Evolutionary conservation across 1,284 basidiomycete species (phyloP), one percentile per base, ranked within the genome.

Genomic region (Cystobasidiaceae sp.): DNA sequence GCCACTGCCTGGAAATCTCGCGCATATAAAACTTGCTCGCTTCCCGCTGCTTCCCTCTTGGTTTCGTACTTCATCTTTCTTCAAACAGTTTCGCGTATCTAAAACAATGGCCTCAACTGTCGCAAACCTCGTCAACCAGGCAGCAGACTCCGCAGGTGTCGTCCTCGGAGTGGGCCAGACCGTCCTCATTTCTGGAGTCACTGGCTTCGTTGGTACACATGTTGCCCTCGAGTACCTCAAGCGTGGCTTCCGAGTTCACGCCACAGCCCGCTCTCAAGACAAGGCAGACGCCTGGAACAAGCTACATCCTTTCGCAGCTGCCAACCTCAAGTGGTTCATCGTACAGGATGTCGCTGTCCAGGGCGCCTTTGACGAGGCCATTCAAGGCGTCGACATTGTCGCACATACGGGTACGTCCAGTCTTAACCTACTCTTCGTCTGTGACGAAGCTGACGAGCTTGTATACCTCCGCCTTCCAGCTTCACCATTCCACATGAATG

Each of bases 341-440:
- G 49, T 51, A 13, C 9, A 51, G 28, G 49, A 51, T 32, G 30
- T 33, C 7, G 49, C 28, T 13, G 28, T 15, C 11, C 15, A 27
- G 21, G 27, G 27, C 23, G 49, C 49, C 7, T 51, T 51, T 25
- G 49, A 51, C 0, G 70, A 71, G 9, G 77, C 77, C 0, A 56
- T 77, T 23, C 49, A 70, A 17, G 75, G 74, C 3, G 58, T 67
- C 11, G 61, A 73, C 19, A 68, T 54, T 0, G 55, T 73, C 8
- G 63, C 69, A 0, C 72, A 72, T 48, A 68, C 66, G 2, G 72
- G 72, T 17, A 56, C 48, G 27, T 68, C 71, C n/a, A 9, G 9
- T 9, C n/a, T 39, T n/a, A n/a, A 9, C 37, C n/a, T 39, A 9
- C 37, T n/a, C 17, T 19, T n/a, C 9, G n/a, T 34, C 15, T 39